Base-by-base conservation (phyloP, 2,329 filamentous ascomycete genomes). In the Arthrobotrys conoides region DNA sequence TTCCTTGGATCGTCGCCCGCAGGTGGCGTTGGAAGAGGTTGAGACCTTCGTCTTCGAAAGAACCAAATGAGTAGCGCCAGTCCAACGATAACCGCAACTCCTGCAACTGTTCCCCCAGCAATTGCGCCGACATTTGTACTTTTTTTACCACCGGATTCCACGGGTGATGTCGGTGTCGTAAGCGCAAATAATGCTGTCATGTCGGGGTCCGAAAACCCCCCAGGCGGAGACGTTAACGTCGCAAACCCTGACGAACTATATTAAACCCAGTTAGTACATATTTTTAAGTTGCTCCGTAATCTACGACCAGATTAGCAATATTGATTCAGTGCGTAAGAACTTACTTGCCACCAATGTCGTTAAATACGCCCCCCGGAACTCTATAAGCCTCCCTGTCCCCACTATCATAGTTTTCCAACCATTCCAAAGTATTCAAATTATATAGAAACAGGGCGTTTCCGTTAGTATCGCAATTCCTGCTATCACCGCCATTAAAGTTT, bases 401-500 rank as follows among this genome's bases (percentile, higher is more conserved):
- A 22, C 44, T 75, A n/a, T 75, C 51, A 30, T 75, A 64, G 3
- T 18, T 14, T 12, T 68, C 63, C 33, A 63, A 14, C 71, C 71
- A 75, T n/a, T 75, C 51, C 3, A 61, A 64, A 2, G 63, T 75
- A 24, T 75, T 75, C 6, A 68, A 27, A 14, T 75, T 63, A 41
- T 75, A 75, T 22, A 75, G 63, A 57, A 75, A 75, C 16, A 75
- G 16, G 12, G 71, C 71, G 48, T 68, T 75, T 22, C 71, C 71
- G 33, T 68, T 20, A 0, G 53, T 68, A 24, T 75, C 71, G 30
- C 71, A 75, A n/a, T 75, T 53, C 30, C 51, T 68, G 14, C 63
- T 68, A 20, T 75, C 71, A 8, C 71, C 64, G 16, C 64, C 71
- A 12, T 61, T 44, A n/a, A n/a, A 63, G 12, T 75, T 75, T 24